phyloP scores from a whole-genome alignment of 352 stramenopile genomes.

The Phytophthora agathidicida region DNA sequence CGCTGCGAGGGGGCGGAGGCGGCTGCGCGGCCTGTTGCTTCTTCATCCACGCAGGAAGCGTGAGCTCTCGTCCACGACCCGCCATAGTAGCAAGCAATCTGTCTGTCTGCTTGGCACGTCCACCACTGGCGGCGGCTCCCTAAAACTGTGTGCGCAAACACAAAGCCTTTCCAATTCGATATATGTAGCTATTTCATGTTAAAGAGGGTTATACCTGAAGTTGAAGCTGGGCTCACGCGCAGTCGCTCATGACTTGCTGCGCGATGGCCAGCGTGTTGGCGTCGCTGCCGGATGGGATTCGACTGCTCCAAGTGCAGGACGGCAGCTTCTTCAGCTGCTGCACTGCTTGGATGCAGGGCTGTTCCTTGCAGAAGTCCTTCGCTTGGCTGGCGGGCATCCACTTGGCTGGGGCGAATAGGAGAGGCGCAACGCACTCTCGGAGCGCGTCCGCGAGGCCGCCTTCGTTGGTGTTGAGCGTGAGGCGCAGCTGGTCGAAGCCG shows the following conservation, averaged over 20 bases:
- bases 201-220: slow-evolving; percentile 10
- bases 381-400: slow-evolving; percentile 33
- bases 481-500: slow-evolving; percentile 31
- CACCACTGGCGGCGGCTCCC: slow-evolving; percentile 19
- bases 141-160: too few species aligned
- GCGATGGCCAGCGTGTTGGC: slow-evolving; percentile 43
- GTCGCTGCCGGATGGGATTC: slow-evolving; percentile 36
- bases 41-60: slow-evolving; percentile 90
- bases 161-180: too few species aligned
- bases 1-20: slow-evolving; percentile 16
- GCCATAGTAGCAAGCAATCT: slow-evolving; percentile 49
- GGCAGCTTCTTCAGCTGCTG: slow-evolving; percentile 37
- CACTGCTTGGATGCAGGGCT: slow-evolving; percentile 37
- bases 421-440: slow-evolving; percentile 26
- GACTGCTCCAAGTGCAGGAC: slow-evolving; percentile 45
- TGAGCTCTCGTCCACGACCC: slow-evolving; percentile 84
- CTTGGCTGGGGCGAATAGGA: slow-evolving; percentile 47
- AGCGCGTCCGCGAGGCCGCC: slow-evolving; percentile 22
- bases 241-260: slow-evolving; percentile 57
- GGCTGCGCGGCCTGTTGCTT: slow-evolving; percentile 57
- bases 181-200: slow-evolving; percentile 2
- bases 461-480: slow-evolving; percentile 20
- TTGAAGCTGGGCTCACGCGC: slow-evolving; percentile 24
- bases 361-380: slow-evolving; percentile 47
- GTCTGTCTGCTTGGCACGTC: slow-evolving; percentile 23